Percentiles rank a stretch among this genome's conserved stretches.
Conservation (phyloP, 192 early-diverging fungal species). For the Podila verticillata region DNA sequence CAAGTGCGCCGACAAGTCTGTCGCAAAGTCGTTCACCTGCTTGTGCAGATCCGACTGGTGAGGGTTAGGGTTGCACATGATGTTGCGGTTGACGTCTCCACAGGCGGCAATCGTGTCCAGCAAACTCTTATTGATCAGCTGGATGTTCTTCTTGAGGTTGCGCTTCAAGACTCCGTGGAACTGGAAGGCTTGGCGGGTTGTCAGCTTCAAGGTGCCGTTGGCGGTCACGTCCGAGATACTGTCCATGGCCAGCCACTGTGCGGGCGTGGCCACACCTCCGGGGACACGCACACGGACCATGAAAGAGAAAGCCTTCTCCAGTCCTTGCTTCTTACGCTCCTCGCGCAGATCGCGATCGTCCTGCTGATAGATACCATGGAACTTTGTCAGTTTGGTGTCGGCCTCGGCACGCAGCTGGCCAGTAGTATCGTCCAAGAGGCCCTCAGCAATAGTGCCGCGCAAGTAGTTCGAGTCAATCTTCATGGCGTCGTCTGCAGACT, state of each 20-base stretch:
- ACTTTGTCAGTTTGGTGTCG: slow-evolving; percentile 94
- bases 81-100: slow-evolving; percentile 98
- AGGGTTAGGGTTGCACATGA: slow-evolving; percentile 93
- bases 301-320: slow-evolving; percentile 94
- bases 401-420: slow-evolving; percentile 84
- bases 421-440: slow-evolving; percentile 82
- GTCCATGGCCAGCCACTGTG: slow-evolving; percentile 96
- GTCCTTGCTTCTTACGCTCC: slow-evolving; percentile 81
- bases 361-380: slow-evolving; percentile 97
- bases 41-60: slow-evolving; percentile 80
- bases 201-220: slow-evolving; percentile 92
- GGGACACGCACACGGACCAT: slow-evolving; percentile 98
- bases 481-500: slow-evolving; percentile 89
- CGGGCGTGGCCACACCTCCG: slow-evolving; percentile 87
- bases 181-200: slow-evolving; percentile 97
- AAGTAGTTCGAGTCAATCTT: slow-evolving; percentile 93
- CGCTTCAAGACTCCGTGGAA: slow-evolving; percentile 95
- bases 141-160: slow-evolving; percentile 88
- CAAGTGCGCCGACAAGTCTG: slow-evolving; percentile 78
- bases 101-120: slow-evolving; percentile 96
- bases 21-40: slow-evolving; percentile 79
- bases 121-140: slow-evolving; percentile 89
- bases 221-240: slow-evolving; percentile 85
- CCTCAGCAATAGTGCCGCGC: slow-evolving; percentile 91
- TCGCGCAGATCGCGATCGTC: slow-evolving; percentile 96